Conservation (phyloP, 2,329 filamentous ascomycete genomes). For the Parafenestella ontariensis region DNA sequence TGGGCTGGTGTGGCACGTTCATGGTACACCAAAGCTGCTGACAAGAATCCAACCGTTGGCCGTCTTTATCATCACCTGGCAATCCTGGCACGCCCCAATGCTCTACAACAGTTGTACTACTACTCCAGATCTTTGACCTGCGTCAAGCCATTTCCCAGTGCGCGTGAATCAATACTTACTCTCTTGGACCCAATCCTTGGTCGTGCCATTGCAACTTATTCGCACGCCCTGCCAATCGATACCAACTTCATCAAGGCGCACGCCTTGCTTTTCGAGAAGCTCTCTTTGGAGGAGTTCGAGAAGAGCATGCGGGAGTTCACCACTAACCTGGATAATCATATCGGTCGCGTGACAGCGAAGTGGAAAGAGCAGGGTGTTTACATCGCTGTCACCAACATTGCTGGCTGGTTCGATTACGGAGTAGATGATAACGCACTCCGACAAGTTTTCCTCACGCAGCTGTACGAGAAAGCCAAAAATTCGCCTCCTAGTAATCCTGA, state of each 20-base stretch:
- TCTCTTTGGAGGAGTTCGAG: constrained; percentile 57
- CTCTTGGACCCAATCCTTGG: constrained; percentile 65
- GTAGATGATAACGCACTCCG: constrained; percentile 52
- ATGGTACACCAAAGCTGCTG: constrained; percentile 82
- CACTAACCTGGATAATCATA: constrained; percentile 62
- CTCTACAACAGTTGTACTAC: constrained; percentile 73
- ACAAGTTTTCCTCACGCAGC: constrained; percentile 21
- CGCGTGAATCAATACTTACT: constrained; percentile 73
- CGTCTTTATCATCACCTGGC: constrained; percentile 89
- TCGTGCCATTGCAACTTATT: constrained; percentile 34
- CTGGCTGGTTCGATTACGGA: constrained; percentile 63
- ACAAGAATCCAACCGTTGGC: constrained; percentile 76
- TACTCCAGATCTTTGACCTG: constrained; percentile 76
- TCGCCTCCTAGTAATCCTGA: constrained; percentile 18
- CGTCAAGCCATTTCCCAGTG: constrained; percentile 69
- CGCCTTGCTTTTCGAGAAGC: constrained; percentile 67
- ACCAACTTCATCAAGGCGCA: constrained; percentile 69
- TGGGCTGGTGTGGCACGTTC: constrained; percentile 82
- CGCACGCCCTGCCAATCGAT: constrained; percentile 58
- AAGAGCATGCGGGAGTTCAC: constrained; percentile 60
- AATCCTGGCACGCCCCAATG: constrained; percentile 74
- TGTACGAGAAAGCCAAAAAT: constrained; percentile 9
- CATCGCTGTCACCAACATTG: constrained; percentile 64
- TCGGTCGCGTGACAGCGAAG: constrained; percentile 58
- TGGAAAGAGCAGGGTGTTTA: constrained; percentile 66